Evolutionary conservation across 2,329 filamentous ascomycete species (phyloP).

Genomic region (Penicillium digitatum): DNA sequence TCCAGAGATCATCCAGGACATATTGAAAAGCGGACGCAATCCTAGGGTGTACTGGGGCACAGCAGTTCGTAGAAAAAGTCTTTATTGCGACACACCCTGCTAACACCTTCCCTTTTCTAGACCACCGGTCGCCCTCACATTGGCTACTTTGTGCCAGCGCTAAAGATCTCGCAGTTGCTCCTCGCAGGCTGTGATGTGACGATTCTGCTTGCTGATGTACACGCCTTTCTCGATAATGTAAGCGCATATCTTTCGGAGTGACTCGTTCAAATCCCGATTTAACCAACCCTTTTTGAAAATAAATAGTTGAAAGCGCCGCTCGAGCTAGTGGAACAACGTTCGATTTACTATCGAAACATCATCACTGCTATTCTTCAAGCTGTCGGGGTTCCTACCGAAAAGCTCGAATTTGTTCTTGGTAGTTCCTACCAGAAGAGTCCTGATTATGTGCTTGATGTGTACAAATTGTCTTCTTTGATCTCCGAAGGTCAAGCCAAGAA

Average conservation of each 20-base stretch:
- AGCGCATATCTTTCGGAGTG: neutral
- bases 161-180: slow-evolving; percentile 87
- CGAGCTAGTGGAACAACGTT: slow-evolving; percentile 77
- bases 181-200: slow-evolving; percentile 78
- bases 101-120: neutral
- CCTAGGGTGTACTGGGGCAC: slow-evolving; percentile 36
- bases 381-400: slow-evolving; percentile 72
- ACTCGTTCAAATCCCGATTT: neutral
- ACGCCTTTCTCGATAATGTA: slow-evolving; percentile 48
- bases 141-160: slow-evolving; percentile 58
- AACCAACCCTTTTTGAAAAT: neutral
- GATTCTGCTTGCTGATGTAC: slow-evolving; percentile 66
- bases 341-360: slow-evolving; percentile 74
- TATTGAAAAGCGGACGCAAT: slow-evolving; percentile 29
- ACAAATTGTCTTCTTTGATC: slow-evolving; percentile 60
- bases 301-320: slow-evolving; percentile 66
- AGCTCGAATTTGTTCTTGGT: slow-evolving; percentile 78
- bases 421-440: slow-evolving; percentile 67
- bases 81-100: neutral
- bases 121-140: slow-evolving; percentile 60
- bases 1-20: slow-evolving; percentile 48
- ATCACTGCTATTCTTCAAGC: slow-evolving; percentile 73
- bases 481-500: slow-evolving; percentile 76
- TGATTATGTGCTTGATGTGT: slow-evolving; percentile 83
- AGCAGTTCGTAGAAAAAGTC: slow-evolving; percentile 28